Base-by-base conservation (phyloP, 2,329 filamentous ascomycete genomes). In the Lasiodiplodia gonubiensis region DNA sequence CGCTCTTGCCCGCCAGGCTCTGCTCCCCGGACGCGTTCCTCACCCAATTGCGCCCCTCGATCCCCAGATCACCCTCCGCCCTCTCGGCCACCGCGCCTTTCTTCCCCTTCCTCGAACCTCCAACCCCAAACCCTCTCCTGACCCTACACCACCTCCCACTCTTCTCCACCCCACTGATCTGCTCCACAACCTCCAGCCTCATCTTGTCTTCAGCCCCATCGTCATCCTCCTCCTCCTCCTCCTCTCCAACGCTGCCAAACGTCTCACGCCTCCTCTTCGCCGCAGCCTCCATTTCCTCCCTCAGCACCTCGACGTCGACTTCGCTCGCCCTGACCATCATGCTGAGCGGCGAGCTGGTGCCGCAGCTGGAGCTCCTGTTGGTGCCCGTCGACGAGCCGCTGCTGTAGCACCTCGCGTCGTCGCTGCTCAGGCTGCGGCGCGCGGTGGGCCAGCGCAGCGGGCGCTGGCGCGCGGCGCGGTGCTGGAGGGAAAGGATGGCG, bases 201-300 rank as follows among this genome's bases (percentile, higher is more conserved):
- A 27, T 49, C 35, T 8, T 33, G 70, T 70, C 52, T 70, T 66
- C 35, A 27, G 70, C 67, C 75, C 72, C 74, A 46, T 74, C 73
- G 1, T 70, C 71, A n/a, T 74, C 74, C 3, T 37, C 52, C 42
- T 23, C 63, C 16, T 25, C n/a, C n/a, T 37, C 53, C 4, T 35
- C 18, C 18, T 25, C 39, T 18, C 16, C 48, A 59, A 37, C 61
- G 55, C 52, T 39, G 21, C 61, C 64, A 63, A 52, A 68, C 10
- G 59, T 69, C 7, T 37, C 57, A 11, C 66, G 11, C 68, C 67
- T 23, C 49, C 39, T 55, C 64, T 35, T 3, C 68, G 37, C 21
- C 68, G 49, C 8, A 68, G 3, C 7, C 67, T 57, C 16, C 27
- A 23, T 71, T 66, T 75, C 73, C 6, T 65, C 60, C 30, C 48